Conservation (phyloP, 73 alveolate species). For the Tetrahymena malaccensis region DNA sequence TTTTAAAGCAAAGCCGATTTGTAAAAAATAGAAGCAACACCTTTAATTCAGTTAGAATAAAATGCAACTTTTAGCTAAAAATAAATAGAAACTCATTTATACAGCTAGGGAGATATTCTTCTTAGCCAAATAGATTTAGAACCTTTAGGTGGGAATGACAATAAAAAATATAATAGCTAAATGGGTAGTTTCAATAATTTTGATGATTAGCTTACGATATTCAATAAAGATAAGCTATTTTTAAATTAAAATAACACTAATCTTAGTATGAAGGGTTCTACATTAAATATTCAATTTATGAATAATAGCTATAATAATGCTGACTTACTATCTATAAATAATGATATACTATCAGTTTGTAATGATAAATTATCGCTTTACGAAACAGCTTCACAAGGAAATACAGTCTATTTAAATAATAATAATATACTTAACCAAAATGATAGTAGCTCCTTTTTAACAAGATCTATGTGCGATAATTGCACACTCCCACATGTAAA, state of each 20-base stretch:
- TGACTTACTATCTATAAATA: neutral
- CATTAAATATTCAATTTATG: neutral
- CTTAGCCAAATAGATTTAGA: neutral
- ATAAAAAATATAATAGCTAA: neutral
- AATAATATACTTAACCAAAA: neutral
- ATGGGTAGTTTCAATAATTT: neutral
- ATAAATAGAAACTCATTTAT: neutral
- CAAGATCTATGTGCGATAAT: neutral
- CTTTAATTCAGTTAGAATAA: neutral
- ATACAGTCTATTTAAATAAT: neutral
- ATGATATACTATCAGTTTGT: neutral
- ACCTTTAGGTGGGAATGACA: neutral
- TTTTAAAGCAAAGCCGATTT: neutral
- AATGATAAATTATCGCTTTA: neutral
- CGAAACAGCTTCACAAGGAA: neutral
- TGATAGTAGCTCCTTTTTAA: neutral
- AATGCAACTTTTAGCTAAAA: neutral
- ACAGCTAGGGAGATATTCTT: neutral
- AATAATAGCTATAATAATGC: neutral
- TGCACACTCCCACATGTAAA: neutral
- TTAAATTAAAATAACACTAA: neutral
- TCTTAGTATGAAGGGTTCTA: neutral
- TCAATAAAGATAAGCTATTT: neutral
- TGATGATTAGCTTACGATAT: neutral
- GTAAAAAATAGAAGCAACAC: neutral